phyloP scores from a whole-genome alignment of 2,329 filamentous ascomycete species.

The Domatiomyces catenatus region DNA sequence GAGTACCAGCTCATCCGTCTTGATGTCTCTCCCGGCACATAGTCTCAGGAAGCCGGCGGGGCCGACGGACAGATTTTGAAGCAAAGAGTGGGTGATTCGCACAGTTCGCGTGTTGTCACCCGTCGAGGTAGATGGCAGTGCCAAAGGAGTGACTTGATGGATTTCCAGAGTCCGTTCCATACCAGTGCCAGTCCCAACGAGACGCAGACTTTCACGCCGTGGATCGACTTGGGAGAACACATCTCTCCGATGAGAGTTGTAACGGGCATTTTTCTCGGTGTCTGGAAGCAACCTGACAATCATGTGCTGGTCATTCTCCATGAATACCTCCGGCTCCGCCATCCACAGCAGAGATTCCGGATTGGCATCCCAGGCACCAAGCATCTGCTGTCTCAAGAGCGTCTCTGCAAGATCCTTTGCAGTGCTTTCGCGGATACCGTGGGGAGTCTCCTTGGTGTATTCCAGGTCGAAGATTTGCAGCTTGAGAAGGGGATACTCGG shows the following conservation, averaged over 20 bases:
- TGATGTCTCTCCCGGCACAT: not conserved
- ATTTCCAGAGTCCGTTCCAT: not conserved
- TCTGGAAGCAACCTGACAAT: slow-evolving; percentile 19
- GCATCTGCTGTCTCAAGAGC: slow-evolving; percentile 11
- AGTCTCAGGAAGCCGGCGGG: not conserved
- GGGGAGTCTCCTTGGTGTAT: not conserved
- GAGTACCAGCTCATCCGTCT: not conserved
- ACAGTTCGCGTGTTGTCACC: not conserved
- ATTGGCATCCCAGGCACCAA: slow-evolving; percentile 9
- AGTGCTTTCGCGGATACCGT: not conserved
- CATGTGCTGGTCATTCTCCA: slow-evolving; percentile 15
- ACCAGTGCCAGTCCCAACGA: not conserved
- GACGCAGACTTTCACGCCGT: not conserved
- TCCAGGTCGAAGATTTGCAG: slow-evolving; percentile 2
- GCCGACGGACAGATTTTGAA: not conserved
- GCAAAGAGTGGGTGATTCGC: not conserved
- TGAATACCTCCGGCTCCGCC: slow-evolving; percentile 18
- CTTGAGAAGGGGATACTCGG: slow-evolving; percentile 9
- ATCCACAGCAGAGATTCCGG: slow-evolving; percentile 17
- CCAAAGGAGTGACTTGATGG: not conserved
- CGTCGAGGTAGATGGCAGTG: not conserved
- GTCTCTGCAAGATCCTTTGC: slow-evolving; percentile 2
- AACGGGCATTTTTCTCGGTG: slow-evolving; percentile 13
- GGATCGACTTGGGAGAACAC: not conserved
- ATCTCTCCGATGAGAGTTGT: slow-evolving; percentile 11